phyloP scores from a whole-genome alignment of 371 early-diverging fungal genomes.

The Mucor plumbeus region DNA sequence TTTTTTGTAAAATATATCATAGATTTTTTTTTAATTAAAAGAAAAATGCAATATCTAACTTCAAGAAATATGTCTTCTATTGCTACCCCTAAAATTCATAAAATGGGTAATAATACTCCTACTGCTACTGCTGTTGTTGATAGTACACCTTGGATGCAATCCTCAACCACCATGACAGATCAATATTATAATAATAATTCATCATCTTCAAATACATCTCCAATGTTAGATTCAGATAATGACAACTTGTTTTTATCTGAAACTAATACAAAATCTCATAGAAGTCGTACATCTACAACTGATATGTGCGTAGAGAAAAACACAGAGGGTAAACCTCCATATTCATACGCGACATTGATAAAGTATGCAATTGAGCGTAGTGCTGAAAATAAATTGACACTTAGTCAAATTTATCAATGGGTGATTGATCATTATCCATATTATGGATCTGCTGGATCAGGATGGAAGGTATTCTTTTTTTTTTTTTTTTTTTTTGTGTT shows the following conservation, averaged over 20 bases:
- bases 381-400: conserved; percentile 72
- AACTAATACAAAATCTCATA: conserved; percentile 15
- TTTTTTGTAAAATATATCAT: conserved; percentile 12
- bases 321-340: conserved; percentile 72
- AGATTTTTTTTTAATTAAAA: background rate
- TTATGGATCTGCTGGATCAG: conserved; percentile 72
- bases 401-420: conserved; percentile 92
- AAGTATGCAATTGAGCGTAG: conserved; percentile 87
- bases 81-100: conserved; percentile 21
- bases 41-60: conserved; percentile 25
- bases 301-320: conserved; percentile 35
- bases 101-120: conserved; percentile 9
- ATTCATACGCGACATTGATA: conserved; percentile 89
- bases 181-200: conserved; percentile 11
- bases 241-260: conserved; percentile 12
- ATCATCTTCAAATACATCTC: conserved; percentile 1
- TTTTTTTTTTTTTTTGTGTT: background rate
- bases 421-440: conserved; percentile 79
- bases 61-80: conserved; percentile 25
- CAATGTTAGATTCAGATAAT: background rate
- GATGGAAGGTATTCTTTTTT: conserved; percentile 73
- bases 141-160: conserved; percentile 25
- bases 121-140: background rate
- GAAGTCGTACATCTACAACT: conserved; percentile 25
- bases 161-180: conserved; percentile 19